A percentile compares a stretch with the other conserved stretches of the same genome.
These are phyloP conservation scores for Talaromyces sp. DNA, from an alignment of 2,329 filamentous ascomycete species.

Conservation along the genomic window DNA sequence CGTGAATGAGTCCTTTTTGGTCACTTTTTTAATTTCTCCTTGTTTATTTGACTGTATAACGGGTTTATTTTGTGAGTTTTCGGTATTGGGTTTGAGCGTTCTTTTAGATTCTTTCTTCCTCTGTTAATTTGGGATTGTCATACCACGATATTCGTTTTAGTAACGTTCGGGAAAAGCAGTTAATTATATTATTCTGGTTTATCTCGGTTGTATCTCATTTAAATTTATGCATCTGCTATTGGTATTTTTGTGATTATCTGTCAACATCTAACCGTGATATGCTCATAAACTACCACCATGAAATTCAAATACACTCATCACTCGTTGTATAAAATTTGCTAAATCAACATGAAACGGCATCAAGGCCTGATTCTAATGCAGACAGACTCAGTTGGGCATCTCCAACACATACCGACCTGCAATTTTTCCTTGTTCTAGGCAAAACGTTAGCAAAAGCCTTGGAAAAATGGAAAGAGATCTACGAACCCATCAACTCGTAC, in stretches of 20 bases:
- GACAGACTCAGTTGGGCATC: conserved; percentile 30
- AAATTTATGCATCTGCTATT: not conserved
- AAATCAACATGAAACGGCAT: not conserved
- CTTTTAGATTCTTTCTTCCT: not conserved
- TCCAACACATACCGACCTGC: conserved; percentile 42
- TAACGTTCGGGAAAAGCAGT: not conserved
- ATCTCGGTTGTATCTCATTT: not conserved
- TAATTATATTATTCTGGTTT: not conserved
- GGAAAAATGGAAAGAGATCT: not conserved
- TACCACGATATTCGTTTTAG: not conserved
- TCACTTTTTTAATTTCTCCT: not conserved
- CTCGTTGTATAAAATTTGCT: not conserved
- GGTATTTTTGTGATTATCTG: not conserved
- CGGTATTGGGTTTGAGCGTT: not conserved
- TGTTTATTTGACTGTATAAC: not conserved
- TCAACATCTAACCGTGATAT: not conserved
- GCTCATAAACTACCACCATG: not conserved
- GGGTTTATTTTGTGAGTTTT: not conserved
- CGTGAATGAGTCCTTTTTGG: not conserved
- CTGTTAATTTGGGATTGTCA: not conserved
- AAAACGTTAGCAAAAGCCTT: conserved; percentile 16
- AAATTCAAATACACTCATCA: not conserved
- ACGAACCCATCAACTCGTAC: conserved; percentile 65
- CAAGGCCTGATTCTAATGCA: too few species aligned
- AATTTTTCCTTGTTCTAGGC: conserved; percentile 36